These are phyloP conservation scores for Sideroxylon spinosum DNA, from an alignment of 179 eudicot species.

Conservation along the genomic window DNA sequence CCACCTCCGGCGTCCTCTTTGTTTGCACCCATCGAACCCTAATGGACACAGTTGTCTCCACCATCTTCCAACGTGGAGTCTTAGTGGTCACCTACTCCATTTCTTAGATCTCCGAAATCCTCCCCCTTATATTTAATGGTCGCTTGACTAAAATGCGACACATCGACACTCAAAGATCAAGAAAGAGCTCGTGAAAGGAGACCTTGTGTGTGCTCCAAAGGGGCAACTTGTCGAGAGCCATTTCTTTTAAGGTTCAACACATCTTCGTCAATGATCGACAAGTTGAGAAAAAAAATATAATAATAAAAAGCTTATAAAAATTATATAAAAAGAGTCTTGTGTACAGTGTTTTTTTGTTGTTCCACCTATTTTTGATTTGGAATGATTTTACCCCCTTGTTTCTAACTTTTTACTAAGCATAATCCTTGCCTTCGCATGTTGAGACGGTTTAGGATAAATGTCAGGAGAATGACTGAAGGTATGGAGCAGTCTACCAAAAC, in stretches of 20 bases:
- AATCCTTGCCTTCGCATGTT: too few relatives aligned
- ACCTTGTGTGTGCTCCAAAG: constrained; percentile 89
- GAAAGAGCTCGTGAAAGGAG: constrained; percentile 48
- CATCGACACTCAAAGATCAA: constrained; percentile 63
- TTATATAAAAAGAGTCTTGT: too few relatives aligned
- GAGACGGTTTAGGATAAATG: too few relatives aligned
- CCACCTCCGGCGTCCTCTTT: constrained; percentile 60
- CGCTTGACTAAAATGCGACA: constrained; percentile 61
- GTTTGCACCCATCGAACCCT: constrained; percentile 87
- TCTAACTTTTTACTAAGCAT: too few relatives aligned
- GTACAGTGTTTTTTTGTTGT: too few relatives aligned
- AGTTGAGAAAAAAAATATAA: too few relatives aligned
- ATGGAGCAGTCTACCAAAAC: too few relatives aligned
- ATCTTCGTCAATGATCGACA: too few relatives aligned
- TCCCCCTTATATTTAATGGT: constrained; percentile 83
- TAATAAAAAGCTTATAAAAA: too few relatives aligned
- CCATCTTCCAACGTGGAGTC: constrained; percentile 56
- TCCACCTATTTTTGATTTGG: too few relatives aligned
- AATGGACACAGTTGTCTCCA: constrained; percentile 87
- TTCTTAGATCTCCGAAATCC: constrained; percentile 63
- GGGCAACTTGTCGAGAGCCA: constrained; percentile 92
- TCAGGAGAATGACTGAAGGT: too few relatives aligned
- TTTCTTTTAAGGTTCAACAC: constrained; percentile 74
- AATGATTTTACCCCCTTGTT: too few relatives aligned
- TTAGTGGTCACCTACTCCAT: constrained; percentile 92